Percentiles rank a stretch among this genome's conserved stretches.
Evolutionary conservation across 768 basidiomycete genomes (phyloP).

Genomic region (Jaapia argillacea): DNA sequence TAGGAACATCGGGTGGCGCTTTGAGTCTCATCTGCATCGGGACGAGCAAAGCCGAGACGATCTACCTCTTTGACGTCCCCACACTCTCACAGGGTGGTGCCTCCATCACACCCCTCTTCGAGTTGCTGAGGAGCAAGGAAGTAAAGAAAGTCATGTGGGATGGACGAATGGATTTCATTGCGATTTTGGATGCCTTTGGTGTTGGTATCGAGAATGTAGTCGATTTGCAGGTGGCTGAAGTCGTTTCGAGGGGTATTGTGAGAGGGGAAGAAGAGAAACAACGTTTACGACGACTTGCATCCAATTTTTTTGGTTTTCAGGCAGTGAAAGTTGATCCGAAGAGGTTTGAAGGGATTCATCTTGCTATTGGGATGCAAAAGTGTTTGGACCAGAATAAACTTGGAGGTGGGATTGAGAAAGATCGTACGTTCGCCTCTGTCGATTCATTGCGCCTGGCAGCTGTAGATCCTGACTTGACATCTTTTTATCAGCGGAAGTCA

Average conservation of each 20-base stretch:
- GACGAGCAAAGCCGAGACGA: slow-evolving; percentile 16
- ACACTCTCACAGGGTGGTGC: slow-evolving; percentile 10
- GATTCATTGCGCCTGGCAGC: neutral
- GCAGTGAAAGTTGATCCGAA: slow-evolving; percentile 15
- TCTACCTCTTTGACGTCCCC: slow-evolving; percentile 28
- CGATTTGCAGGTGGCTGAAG: slow-evolving; percentile 31
- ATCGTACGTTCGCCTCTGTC: slow-evolving; percentile 18
- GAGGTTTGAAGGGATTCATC: slow-evolving; percentile 21
- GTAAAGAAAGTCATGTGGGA: slow-evolving; percentile 30
- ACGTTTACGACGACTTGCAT: slow-evolving; percentile 17
- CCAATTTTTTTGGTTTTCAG: slow-evolving; percentile 13
- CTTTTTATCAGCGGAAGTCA: slow-evolving; percentile 20
- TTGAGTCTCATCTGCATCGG: slow-evolving; percentile 27
- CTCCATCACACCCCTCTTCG: slow-evolving; percentile 13
- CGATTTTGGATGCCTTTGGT: slow-evolving; percentile 18
- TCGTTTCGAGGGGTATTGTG: slow-evolving; percentile 17
- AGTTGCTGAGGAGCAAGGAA: slow-evolving; percentile 15
- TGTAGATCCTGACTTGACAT: neutral
- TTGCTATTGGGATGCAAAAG: slow-evolving; percentile 24
- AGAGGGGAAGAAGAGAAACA: slow-evolving; percentile 18
- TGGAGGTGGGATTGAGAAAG: slow-evolving; percentile 17
- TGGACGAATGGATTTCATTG: slow-evolving; percentile 28
- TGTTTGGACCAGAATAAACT: slow-evolving; percentile 19
- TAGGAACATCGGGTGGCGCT: slow-evolving; percentile 20
- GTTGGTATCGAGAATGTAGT: slow-evolving; percentile 20